phyloP scores from a whole-genome alignment of 2,329 filamentous ascomycete genomes.

The Aspergillus sergii region DNA sequence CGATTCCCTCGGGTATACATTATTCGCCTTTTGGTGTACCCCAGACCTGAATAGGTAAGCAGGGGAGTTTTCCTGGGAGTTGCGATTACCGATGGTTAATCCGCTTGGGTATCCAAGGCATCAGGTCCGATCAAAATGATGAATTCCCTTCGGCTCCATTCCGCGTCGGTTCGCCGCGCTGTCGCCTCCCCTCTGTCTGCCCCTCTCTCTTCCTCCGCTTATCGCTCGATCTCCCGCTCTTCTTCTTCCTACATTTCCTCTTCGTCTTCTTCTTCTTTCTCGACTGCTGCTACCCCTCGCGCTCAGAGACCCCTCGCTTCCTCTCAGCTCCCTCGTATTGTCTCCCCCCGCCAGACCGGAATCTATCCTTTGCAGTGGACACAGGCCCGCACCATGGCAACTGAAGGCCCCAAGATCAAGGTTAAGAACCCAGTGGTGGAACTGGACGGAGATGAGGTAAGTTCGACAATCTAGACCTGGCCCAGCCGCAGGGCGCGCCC shows the following conservation, averaged over 20 bases:
- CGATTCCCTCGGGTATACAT: constrained; percentile 35
- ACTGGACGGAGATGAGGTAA: constrained; percentile 77
- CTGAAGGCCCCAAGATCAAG: constrained; percentile 80
- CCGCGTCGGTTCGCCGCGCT: constrained; percentile 42
- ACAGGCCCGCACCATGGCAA: constrained; percentile 51
- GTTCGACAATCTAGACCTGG: constrained; percentile 20
- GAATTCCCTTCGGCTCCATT: constrained; percentile 42
- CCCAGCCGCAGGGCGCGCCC: background rate
- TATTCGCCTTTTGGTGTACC: constrained; percentile 9
- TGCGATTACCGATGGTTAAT: constrained; percentile 15
- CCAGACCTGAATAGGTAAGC: constrained; percentile 3
- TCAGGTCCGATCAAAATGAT: constrained; percentile 21
- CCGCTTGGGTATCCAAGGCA: constrained; percentile 11
- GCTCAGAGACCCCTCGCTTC: constrained; percentile 31
- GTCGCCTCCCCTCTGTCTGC: constrained; percentile 33
- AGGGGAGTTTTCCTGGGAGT: background rate
- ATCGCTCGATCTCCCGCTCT: constrained; percentile 19
- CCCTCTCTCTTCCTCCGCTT: constrained; percentile 31
- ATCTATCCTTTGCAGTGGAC: constrained; percentile 29
- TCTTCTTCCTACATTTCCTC: constrained; percentile 23
- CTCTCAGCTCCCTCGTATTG: constrained; percentile 25
- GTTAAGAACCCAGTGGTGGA: constrained; percentile 99
- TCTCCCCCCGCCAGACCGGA: constrained; percentile 35
- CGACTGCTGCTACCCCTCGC: constrained; percentile 28
- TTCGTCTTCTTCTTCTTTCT: constrained; percentile 26